These are phyloP conservation scores for Torulaspora globosa DNA, from an alignment of 1,139 yeast genomes.

Conservation along the genomic window DNA sequence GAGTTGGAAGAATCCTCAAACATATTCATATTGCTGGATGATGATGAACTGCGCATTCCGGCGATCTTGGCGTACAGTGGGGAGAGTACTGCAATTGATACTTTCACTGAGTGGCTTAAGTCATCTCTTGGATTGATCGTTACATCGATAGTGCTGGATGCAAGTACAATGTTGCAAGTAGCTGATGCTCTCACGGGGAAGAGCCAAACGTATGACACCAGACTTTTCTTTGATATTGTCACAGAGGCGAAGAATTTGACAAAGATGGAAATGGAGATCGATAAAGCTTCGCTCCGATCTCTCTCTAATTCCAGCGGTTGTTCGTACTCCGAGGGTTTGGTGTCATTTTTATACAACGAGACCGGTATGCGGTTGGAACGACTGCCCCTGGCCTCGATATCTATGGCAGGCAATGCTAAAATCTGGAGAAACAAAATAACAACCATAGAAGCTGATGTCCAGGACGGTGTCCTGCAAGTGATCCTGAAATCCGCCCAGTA, in stretches of 20 bases:
- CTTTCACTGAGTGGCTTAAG: constrained; percentile 30
- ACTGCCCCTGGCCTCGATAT: constrained; percentile 19
- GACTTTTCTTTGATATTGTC: constrained; percentile 15
- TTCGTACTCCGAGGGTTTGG: constrained; percentile 9
- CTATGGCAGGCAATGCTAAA: constrained; percentile 21
- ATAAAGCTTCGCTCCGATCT: constrained; percentile 15
- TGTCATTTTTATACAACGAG: constrained; percentile 20
- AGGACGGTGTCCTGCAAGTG: constrained; percentile 2
- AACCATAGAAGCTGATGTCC: constrained; percentile 3
- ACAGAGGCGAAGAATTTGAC: constrained; percentile 17
- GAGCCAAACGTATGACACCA: constrained; percentile 17
- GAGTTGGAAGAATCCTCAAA: constrained; percentile 4
- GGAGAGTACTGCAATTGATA: constrained; percentile 16
- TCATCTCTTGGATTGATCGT: constrained; percentile 26
- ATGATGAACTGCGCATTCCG: constrained; percentile 6
- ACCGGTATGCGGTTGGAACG: constrained; percentile 20
- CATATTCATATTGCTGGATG: constrained; percentile 4
- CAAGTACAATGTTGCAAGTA: constrained; percentile 24
- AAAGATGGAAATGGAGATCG: constrained; percentile 21
- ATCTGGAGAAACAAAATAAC: constrained; percentile 10
- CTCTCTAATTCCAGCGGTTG: constrained; percentile 3
- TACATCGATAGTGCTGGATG: constrained; percentile 25
- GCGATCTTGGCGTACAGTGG: constrained; percentile 22
- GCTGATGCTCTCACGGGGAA: constrained; percentile 26
- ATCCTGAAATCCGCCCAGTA: constrained; percentile 8